Evolutionary conservation across 768 basidiomycete species (phyloP).

Genomic region (Roridomyces roridus): DNA sequence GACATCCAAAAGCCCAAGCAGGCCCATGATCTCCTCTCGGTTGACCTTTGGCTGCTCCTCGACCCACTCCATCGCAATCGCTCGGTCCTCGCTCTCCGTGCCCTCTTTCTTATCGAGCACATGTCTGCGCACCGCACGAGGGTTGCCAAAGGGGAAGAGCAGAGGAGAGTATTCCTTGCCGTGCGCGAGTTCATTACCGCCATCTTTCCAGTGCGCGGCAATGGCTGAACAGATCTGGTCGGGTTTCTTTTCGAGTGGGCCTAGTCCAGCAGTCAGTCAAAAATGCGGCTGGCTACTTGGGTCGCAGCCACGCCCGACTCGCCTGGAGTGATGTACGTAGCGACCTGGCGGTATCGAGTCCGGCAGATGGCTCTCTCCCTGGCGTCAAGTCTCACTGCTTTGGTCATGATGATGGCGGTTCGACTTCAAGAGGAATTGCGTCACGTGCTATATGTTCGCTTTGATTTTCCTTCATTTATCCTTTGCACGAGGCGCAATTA

Average conservation of each 20-base stretch:
- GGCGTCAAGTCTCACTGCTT: slow-evolving; percentile 4
- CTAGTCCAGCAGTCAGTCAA: not conserved
- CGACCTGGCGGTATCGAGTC: slow-evolving; percentile 16
- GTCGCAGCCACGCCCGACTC: not conserved
- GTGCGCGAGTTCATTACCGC: not conserved
- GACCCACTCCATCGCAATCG: slow-evolving; percentile 9
- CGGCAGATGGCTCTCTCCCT: slow-evolving; percentile 19
- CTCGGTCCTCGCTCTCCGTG: not conserved
- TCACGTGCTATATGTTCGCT: not conserved
- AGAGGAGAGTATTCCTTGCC: slow-evolving; percentile 6
- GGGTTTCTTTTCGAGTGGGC: not conserved
- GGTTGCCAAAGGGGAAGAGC: slow-evolving; percentile 19
- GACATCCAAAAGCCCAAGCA: slow-evolving; percentile 1
- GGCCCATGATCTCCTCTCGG: not conserved
- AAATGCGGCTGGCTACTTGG: not conserved
- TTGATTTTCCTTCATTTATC: no score
- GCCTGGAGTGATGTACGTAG: slow-evolving; percentile 18
- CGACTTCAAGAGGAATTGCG: not conserved
- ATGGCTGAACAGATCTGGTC: slow-evolving; percentile 14
- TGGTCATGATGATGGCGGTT: slow-evolving; percentile 11
- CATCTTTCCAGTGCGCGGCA: slow-evolving; percentile 11
- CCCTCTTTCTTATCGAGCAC: slow-evolving; percentile 10
- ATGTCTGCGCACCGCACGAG: slow-evolving; percentile 15
- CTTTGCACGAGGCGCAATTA: no score
- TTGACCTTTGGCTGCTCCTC: not conserved